phyloP scores from a whole-genome alignment of 495 filamentous ascomycete genomes.

The Aspergillus avenaceus region DNA sequence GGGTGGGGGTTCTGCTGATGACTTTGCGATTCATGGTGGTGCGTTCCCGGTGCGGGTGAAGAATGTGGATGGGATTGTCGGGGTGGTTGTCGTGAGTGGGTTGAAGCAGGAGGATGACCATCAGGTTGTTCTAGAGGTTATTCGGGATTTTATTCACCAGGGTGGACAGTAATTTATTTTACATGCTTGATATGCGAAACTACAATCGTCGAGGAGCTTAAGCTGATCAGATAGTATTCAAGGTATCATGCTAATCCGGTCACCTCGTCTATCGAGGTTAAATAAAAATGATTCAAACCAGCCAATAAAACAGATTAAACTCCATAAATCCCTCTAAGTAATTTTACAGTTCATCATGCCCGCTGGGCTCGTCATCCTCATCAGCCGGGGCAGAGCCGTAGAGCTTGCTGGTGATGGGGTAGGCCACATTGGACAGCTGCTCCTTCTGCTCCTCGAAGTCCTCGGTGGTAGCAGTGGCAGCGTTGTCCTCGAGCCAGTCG shows the following conservation, averaged over 20 bases:
- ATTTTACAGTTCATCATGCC: constrained; percentile 89
- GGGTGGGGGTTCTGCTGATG: constrained; percentile 45
- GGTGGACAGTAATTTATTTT: constrained; percentile 4
- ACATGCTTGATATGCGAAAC: no score
- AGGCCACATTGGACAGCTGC: constrained; percentile 93
- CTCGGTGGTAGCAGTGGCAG: constrained; percentile 75
- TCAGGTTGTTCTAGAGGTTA: constrained; percentile 62
- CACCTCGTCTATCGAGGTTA: constrained; percentile 1
- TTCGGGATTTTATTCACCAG: constrained; percentile 43
- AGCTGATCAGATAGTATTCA: constrained; percentile 8
- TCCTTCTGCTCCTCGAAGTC: constrained; percentile 99
- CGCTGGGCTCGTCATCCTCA: constrained; percentile 66
- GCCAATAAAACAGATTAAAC: constrained; percentile 27
- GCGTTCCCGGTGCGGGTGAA: constrained; percentile 64
- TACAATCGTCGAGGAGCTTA: not conserved
- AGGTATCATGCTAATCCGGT: constrained; percentile 31
- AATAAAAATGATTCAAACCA: constrained; percentile 16
- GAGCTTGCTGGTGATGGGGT: constrained; percentile 98
- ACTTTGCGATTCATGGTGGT: constrained; percentile 74
- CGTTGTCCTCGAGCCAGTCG: constrained; percentile 98
- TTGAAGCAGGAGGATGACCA: constrained; percentile 77
- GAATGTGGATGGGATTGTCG: constrained; percentile 68
- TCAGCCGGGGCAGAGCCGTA: constrained; percentile 67
- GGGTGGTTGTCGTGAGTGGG: constrained; percentile 70
- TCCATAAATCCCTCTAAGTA: constrained; percentile 41